Evolutionary conservation across 1,139 yeast genomes (phyloP).

Genomic region (Tardiomyces digboiensis): DNA sequence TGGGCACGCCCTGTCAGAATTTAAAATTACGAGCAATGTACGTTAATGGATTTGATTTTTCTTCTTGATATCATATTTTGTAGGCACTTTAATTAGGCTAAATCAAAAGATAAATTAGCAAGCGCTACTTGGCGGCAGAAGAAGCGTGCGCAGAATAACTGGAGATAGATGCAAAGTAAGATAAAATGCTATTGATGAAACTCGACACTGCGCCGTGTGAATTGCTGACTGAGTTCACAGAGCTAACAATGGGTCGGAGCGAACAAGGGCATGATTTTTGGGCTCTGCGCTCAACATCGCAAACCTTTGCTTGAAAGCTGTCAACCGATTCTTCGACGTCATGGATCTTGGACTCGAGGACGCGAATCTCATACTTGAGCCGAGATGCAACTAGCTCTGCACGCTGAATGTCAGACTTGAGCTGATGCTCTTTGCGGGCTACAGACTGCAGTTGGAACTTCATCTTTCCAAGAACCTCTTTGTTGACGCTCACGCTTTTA

Average conservation of each 20-base stretch:
- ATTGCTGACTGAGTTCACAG: no score
- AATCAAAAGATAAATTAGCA: no score
- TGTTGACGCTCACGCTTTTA: background rate
- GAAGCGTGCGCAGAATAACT: background rate
- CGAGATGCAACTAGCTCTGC: conserved; percentile 66
- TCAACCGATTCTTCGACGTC: conserved; percentile 74
- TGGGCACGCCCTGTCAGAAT: conserved; percentile 1
- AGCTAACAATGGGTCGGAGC: background rate
- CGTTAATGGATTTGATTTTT: no score
- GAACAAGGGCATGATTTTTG: background rate
- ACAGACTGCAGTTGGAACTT: conserved; percentile 24
- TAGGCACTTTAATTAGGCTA: no score
- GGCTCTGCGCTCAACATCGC: conserved; percentile 11
- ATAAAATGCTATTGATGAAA: background rate
- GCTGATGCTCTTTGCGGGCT: conserved; percentile 25
- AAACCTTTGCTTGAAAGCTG: conserved; percentile 27
- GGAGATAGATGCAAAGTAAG: background rate
- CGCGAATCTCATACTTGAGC: conserved; percentile 68
- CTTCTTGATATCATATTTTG: no score
- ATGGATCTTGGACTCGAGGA: conserved; percentile 59
- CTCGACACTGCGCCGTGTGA: background rate
- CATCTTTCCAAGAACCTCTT: conserved; percentile 5
- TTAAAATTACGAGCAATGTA: no score
- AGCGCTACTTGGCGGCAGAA: no score
- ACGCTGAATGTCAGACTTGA: conserved; percentile 47